Conservation (phyloP, 2,329 filamentous ascomycete species). For the Didymella arachidicola region DNA sequence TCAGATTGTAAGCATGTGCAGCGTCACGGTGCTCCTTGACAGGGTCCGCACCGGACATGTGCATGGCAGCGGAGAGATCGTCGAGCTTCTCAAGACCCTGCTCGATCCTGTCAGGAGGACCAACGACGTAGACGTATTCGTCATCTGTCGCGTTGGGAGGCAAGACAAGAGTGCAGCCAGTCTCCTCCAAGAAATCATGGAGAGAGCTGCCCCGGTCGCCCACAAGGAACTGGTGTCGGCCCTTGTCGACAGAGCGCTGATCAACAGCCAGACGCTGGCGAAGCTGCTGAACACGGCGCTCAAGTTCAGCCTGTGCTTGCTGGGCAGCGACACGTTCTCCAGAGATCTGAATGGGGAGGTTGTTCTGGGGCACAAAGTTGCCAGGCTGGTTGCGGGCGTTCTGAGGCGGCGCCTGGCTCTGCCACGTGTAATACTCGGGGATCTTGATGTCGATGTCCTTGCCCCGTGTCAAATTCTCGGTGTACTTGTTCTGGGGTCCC, state of each 20-base stretch:
- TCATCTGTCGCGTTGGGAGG: conserved; percentile 79
- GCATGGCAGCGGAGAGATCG: conserved; percentile 87
- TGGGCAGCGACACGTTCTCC: conserved; percentile 86
- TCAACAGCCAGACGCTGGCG: conserved; percentile 78
- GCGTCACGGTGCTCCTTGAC: conserved; percentile 80
- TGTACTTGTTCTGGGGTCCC: conserved; percentile 73
- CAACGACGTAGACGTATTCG: conserved; percentile 84
- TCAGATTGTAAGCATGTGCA: conserved; percentile 82
- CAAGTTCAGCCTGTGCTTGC: conserved; percentile 79
- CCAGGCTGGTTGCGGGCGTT: conserved; percentile 70
- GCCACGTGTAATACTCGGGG: conserved; percentile 80
- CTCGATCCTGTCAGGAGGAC: conserved; percentile 76
- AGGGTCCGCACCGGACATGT: conserved; percentile 83
- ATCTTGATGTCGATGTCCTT: conserved; percentile 83
- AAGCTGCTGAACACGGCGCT: conserved; percentile 78
- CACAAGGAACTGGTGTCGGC: conserved; percentile 93
- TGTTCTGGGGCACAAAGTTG: conserved; percentile 73
- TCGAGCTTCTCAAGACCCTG: conserved; percentile 82
- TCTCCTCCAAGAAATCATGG: conserved; percentile 87
- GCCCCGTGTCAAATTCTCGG: conserved; percentile 73
- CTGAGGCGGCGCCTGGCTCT: conserved; percentile 70
- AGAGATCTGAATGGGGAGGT: conserved; percentile 82
- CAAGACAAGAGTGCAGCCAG: conserved; percentile 86
- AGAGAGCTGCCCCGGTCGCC: conserved; percentile 80
- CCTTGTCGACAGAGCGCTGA: conserved; percentile 81